Evolutionary conservation across 2,329 filamentous ascomycete genomes (phyloP), one percentile per base, ranked within the genome.

Genomic region (Furcasterigmium sp.): DNA sequence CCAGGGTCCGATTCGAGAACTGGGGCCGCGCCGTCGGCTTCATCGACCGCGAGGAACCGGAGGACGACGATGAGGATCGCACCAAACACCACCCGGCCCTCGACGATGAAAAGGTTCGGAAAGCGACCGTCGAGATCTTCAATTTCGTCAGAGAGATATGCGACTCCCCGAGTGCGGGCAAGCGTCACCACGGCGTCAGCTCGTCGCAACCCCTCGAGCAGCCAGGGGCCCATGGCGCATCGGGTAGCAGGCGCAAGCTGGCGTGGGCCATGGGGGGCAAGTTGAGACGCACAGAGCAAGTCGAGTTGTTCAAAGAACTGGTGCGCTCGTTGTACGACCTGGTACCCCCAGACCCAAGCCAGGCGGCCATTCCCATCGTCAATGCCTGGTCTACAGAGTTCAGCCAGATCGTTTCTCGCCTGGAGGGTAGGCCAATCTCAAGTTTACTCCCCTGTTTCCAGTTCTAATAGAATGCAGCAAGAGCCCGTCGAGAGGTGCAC

Each of bases 21-120:
- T 59, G 55, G 55, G 57, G 53, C 0, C 25, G 7, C 0, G 28
- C 26, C 1, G 53, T 58, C 2, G 57, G 57, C 1, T 18, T 58
- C 9, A 19, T 45, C 10, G 0, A 35, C 1, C 38, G 28, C 11
- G 26, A 25, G 36, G 17, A 42, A 19, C 18, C 35, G n/a, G 32
- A 17, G 6, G 5, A 35, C 17, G 13, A 15, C 29, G n/a, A 7
- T 15, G 32, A 35, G 8, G 5, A 15, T 19, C 4, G n/a, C 3
- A 20, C 38, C 14, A 17, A 40, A 5, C 43, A 51, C 14, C 46
- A 53, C 25, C 9, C 42, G 17, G 45, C 41, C 5, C 43, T 53
- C 11, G 39, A 47, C 18, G 44, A 53, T 25, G 21, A 21, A 17
- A 7, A 45, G 9, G 43, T 21, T 8, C 23, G 20, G 0, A 2